phyloP scores from a whole-genome alignment of 352 stramenopile species.

The Plasmopara viticola region DNA sequence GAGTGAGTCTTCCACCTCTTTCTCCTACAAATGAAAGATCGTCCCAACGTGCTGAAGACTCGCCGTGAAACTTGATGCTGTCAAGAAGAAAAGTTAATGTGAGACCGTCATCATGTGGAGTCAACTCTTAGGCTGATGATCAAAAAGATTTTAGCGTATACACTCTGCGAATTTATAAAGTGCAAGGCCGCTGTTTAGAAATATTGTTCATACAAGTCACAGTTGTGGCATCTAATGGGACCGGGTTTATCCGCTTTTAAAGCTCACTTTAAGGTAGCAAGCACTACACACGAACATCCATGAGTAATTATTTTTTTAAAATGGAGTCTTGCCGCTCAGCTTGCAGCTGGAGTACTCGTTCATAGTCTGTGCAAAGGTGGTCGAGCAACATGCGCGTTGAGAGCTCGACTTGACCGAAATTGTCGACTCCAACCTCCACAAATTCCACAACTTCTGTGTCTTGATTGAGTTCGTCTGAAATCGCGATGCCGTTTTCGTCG shows the following conservation, averaged over 20 bases:
- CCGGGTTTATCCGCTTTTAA: too few relatives aligned
- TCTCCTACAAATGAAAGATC: slow-evolving; percentile 48
- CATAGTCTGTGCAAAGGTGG: slow-evolving; percentile 82
- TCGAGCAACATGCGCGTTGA: slow-evolving; percentile 82
- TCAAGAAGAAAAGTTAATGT: not conserved
- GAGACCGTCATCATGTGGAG: too few relatives aligned
- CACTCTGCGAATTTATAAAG: too few relatives aligned
- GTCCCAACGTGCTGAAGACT: slow-evolving; percentile 36
- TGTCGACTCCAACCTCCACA: slow-evolving; percentile 53
- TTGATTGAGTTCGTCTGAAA: slow-evolving; percentile 6
- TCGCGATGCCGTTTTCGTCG: slow-evolving; percentile 3
- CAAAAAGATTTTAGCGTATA: too few relatives aligned
- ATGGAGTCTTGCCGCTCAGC: slow-evolving; percentile 6
- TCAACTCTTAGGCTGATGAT: too few relatives aligned
- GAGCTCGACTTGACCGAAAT: slow-evolving; percentile 68
- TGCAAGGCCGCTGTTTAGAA: too few relatives aligned
- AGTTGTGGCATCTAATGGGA: too few relatives aligned
- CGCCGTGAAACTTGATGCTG: slow-evolving; percentile 18
- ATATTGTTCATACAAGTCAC: too few relatives aligned
- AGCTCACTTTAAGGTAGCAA: too few relatives aligned
- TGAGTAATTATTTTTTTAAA: not conserved
- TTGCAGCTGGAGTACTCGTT: slow-evolving; percentile 42
- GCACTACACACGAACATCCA: too few relatives aligned
- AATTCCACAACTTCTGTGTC: slow-evolving; percentile 38
- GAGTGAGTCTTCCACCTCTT: slow-evolving; percentile 70